Percentiles rank a stretch among this genome's conserved stretches.
phyloP scores from a whole-genome alignment of 306 rosid species.

The Astragalus membranaceus region DNA sequence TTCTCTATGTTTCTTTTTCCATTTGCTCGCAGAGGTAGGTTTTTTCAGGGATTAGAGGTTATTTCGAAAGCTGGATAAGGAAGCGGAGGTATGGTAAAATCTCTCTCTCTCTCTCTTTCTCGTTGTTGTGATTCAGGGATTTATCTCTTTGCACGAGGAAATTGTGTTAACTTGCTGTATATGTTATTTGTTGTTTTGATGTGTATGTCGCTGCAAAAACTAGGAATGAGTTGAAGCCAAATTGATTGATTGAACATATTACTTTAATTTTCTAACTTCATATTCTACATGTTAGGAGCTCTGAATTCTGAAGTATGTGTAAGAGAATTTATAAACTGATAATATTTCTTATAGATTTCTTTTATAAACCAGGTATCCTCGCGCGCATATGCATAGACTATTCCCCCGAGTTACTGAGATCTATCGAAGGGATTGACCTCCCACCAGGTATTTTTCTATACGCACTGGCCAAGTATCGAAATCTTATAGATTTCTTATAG shows the following conservation, averaged over 20 bases:
- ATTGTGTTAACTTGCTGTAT: no score
- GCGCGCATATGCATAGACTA: no score
- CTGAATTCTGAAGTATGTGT: no score
- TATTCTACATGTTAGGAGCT: no score
- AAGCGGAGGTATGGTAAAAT: constrained; percentile 27
- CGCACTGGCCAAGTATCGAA: no score
- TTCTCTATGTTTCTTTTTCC: neutral
- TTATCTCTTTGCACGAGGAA: neutral
- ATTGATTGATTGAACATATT: neutral
- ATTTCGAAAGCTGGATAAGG: constrained; percentile 2
- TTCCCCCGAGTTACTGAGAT: no score
- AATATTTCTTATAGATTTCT: neutral
- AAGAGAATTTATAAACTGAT: constrained; percentile 6
- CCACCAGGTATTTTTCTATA: no score
- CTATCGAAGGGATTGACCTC: no score
- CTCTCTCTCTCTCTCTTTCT: neutral
- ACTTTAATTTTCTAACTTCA: neutral
- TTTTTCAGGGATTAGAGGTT: constrained; percentile 37
- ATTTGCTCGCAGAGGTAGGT: constrained; percentile 27
- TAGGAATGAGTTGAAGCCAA: neutral
- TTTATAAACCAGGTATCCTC: no score
- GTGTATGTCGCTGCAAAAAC: neutral
- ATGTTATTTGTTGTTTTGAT: neutral
- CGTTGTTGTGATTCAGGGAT: neutral
- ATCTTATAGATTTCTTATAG: neutral